Evolutionary conservation across 306 rosid genomes (phyloP), one percentile per base, ranked within the genome.

Genomic region (Inga laurina): DNA sequence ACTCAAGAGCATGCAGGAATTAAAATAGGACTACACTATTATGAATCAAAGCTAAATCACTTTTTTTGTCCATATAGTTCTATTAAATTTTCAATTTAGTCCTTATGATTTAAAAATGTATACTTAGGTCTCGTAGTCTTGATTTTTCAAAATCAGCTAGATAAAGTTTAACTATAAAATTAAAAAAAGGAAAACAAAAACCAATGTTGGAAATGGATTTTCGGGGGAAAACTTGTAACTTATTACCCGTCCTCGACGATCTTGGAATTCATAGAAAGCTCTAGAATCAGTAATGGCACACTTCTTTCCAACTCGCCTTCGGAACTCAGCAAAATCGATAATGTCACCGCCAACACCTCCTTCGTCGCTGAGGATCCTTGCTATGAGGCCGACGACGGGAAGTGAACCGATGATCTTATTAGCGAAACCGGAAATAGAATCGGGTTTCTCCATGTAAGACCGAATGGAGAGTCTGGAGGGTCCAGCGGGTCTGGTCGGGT

Each of bases 321-420:
- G 81, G 66, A 96, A 93, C 93, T 96, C 97, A 2, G 97, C 97
- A 62, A 96, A 96, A 79, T 96, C 98, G 34, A 96, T 73, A 3
- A 88, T 56, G 84, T 96, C 98, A 74, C 77, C 84, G 3, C 98
- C 99, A 24, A 96, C 93, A 68, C 99, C 98, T 46, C 99, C 99
- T 87, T 96, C 99, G 27, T 91, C 93, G 68, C 91, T 91, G 13
- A 93, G 21, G 54, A 96, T 93, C 41, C 97, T 91, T 5, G 97
- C 99, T 41, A 93, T 77, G 22, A 96, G 88, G 3, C 98, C 97
- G 39, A 93, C 89, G 2, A 96, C 93, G 0, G 99, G 99, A 39
- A 96, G 97, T 3, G 97, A 90, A 7, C 99, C 99, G 45, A 96
- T 87, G 83, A 96, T 93, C 82, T 86, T 93, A 86, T 22, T 96